Conservation (phyloP, 1,284 basidiomycete species). For the Malassezia dermatis region DNA sequence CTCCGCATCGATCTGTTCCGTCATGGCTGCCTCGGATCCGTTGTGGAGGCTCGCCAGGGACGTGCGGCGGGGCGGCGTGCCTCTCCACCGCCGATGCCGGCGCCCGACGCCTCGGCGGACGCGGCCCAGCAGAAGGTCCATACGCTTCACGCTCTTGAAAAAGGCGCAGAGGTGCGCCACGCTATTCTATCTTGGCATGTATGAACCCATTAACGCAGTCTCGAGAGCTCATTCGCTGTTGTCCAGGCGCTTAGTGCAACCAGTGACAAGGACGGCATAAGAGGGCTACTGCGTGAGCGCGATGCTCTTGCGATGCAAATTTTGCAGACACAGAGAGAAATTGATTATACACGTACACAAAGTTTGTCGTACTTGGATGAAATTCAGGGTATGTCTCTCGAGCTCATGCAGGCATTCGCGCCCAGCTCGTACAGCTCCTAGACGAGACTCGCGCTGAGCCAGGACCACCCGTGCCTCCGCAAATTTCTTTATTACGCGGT, state of each 20-base stretch:
- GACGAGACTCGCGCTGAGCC: background rate
- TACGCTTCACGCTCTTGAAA: constrained; percentile 8
- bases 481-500: constrained; percentile 2
- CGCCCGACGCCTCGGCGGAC: background rate
- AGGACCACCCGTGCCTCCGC: background rate
- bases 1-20: constrained; percentile 29
- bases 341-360: background rate
- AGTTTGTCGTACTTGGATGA: background rate
- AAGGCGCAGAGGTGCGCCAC: constrained; percentile 2
- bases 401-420: background rate
- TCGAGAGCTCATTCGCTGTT: constrained; percentile 4
- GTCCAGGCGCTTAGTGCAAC: background rate
- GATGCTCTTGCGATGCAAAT: constrained; percentile 12
- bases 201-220: background rate
- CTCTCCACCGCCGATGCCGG: background rate
- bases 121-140: background rate
- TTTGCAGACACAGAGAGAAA: background rate
- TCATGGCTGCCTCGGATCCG: background rate
- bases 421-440: background rate
- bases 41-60: background rate
- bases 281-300: constrained; percentile 13
- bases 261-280: background rate
- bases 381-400: constrained; percentile 2
- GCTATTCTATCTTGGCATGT: constrained; percentile 12
- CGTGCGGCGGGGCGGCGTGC: background rate